Evolutionary conservation across 331 rosid species (phyloP).

Genomic region (Spiraea crenata): DNA sequence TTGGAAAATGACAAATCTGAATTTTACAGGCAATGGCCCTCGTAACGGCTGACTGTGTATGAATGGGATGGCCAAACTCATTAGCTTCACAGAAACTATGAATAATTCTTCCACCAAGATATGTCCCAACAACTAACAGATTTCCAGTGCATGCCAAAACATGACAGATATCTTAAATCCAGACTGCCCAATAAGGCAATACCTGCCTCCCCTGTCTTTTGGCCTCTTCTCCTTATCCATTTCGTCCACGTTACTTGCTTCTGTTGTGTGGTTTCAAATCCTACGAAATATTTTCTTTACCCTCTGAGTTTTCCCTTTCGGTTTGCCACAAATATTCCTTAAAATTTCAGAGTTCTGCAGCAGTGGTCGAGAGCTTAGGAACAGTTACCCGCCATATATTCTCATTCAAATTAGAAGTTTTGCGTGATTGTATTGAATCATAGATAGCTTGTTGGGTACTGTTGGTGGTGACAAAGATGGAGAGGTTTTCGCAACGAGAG

Average conservation of each 20-base stretch:
- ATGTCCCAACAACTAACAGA: neutral
- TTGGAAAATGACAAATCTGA: too few relatives aligned
- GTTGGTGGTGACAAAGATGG: slow-evolving; percentile 35
- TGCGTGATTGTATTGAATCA: too few relatives aligned
- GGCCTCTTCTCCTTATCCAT: slow-evolving; percentile 42
- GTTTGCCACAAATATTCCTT: neutral
- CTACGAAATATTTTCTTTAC: slow-evolving; percentile 11
- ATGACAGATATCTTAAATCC: neutral
- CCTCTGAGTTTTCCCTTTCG: slow-evolving; percentile 27
- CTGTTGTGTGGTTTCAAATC: slow-evolving; percentile 50
- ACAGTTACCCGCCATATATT: slow-evolving; percentile 47
- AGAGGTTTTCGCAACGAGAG: slow-evolving; percentile 52
- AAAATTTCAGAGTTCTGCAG: too few relatives aligned
- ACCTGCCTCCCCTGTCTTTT: slow-evolving; percentile 12
- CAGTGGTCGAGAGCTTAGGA: neutral
- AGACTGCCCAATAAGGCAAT: neutral
- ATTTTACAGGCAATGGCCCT: neutral
- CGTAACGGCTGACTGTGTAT: neutral
- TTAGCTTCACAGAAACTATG: slow-evolving; percentile 31
- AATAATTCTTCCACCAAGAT: slow-evolving; percentile 21
- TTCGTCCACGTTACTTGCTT: slow-evolving; percentile 8
- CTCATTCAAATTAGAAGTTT: neutral
- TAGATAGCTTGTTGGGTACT: neutral
- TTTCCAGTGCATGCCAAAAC: neutral
- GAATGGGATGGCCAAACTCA: slow-evolving; percentile 18